These are phyloP conservation scores for Puccinia hordei DNA, from an alignment of 1,284 basidiomycete species.

Conservation along the genomic window DNA sequence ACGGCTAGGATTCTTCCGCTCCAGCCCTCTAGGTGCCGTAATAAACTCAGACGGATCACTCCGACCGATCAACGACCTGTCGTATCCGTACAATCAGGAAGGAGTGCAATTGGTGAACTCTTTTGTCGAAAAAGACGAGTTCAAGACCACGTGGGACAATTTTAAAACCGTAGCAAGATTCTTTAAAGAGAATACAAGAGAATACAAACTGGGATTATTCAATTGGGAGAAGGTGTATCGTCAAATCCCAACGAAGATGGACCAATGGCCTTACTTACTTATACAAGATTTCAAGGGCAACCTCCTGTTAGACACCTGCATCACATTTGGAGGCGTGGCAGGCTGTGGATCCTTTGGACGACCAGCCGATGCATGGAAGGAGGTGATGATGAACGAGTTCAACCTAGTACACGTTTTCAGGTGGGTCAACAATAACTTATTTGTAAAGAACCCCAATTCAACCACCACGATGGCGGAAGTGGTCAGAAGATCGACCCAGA, in stretches of 20 bases:
- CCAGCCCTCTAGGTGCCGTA: neutral
- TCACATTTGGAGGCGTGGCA: neutral
- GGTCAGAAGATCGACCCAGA: neutral
- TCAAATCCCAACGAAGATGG: neutral
- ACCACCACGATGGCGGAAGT: neutral
- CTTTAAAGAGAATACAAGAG: neutral
- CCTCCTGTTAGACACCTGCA: neutral
- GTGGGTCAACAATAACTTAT: slow-evolving; percentile 14
- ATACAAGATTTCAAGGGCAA: neutral
- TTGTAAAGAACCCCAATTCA: neutral
- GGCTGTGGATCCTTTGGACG: neutral
- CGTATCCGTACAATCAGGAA: neutral
- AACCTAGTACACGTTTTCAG: neutral
- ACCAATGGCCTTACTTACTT: neutral
- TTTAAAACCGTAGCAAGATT: neutral
- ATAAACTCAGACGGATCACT: neutral
- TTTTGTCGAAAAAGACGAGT: neutral
- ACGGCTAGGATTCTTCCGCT: neutral
- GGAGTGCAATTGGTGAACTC: neutral
- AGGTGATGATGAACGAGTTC: neutral
- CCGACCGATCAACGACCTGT: neutral
- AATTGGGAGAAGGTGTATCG: neutral
- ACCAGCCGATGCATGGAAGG: slow-evolving; percentile 1
- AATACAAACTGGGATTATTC: no score
- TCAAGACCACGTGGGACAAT: neutral